These are phyloP conservation scores for Zygoascus hellenicus DNA, from an alignment of 1,139 yeast species.

Conservation along the genomic window DNA sequence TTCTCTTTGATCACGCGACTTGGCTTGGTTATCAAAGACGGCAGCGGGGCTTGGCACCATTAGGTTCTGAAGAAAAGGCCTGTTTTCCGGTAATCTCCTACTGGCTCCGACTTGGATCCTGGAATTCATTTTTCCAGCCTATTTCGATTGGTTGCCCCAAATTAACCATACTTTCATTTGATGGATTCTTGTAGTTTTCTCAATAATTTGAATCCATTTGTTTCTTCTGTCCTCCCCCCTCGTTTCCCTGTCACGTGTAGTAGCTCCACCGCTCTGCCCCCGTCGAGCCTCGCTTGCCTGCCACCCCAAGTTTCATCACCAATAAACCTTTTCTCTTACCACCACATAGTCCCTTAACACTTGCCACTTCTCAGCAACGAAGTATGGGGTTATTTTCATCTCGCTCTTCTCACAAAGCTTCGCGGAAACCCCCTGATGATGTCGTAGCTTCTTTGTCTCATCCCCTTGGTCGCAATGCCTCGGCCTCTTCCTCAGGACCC, in stretches of 20 bases:
- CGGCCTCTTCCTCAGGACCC: neutral
- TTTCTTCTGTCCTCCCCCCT: neutral
- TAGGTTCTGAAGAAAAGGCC: no score
- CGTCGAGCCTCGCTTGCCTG: neutral
- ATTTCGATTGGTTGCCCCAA: no score
- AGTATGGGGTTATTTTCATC: slow-evolving; percentile 7
- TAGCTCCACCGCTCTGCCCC: neutral
- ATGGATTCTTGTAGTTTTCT: no score
- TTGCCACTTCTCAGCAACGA: neutral
- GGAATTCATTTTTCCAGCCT: neutral
- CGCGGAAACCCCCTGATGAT: slow-evolving; percentile 6
- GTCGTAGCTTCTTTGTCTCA: slow-evolving; percentile 1
- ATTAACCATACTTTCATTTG: no score
- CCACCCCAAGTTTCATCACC: neutral
- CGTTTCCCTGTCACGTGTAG: no score
- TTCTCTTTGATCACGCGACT: no score
- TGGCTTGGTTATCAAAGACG: no score
- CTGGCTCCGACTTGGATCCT: no score
- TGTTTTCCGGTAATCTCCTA: no score
- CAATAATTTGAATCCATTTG: neutral
- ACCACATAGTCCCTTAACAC: neutral
- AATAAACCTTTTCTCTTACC: neutral
- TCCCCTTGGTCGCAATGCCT: neutral
- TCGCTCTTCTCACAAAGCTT: neutral
- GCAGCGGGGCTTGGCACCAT: no score